Evolutionary conservation across 1,139 yeast species (phyloP), one percentile per base, ranked within the genome.

Genomic region (Kodamaea arcana): DNA sequence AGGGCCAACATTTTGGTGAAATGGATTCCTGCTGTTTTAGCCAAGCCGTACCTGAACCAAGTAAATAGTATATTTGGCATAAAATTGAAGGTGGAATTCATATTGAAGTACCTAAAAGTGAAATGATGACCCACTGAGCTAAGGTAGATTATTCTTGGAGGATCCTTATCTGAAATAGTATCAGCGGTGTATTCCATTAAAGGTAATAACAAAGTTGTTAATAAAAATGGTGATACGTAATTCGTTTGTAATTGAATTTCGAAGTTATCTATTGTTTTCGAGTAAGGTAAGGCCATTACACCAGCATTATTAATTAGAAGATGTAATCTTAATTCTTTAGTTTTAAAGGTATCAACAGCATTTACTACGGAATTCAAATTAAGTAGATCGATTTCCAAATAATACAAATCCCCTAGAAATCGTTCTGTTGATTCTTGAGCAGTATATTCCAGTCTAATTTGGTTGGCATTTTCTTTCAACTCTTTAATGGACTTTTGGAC

Each of bases 171-270:
- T 2, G 63, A 62, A 23, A 45, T 48, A 10, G 34, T 23, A 20
- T 40, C 48, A 3, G 56, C 50, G 1, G 73, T 65, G 24, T 58
- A 56, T 37, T 71, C 72, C 46, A 86, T 57, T 31, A 75, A 44
- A 1, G 82, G 80, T 4, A 85, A 43, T 24, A 87, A 56, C 41
- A 76, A 64, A 38, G 81, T 73, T 0, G 94, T 79, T 25, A 87
- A 63, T 15, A 86, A 59, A 43, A 83, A 83, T 30, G 88, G 95
- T 0, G 94, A 74, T 6, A 87, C 62, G 51, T 80, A 86, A 54
- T 85, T 85, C 3, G 90, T 81, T 51, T 85, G 95, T 40, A 84
- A 60, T 51, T 85, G 95, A 21, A 84, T 70, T 54, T 88, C 96
- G 51, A 82, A 83, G 4, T 80, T 80, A 51, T 87, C 95, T 17